phyloP scores from a whole-genome alignment of 192 early-diverging fungal species.

The Phlyctochytrium arcticum region DNA sequence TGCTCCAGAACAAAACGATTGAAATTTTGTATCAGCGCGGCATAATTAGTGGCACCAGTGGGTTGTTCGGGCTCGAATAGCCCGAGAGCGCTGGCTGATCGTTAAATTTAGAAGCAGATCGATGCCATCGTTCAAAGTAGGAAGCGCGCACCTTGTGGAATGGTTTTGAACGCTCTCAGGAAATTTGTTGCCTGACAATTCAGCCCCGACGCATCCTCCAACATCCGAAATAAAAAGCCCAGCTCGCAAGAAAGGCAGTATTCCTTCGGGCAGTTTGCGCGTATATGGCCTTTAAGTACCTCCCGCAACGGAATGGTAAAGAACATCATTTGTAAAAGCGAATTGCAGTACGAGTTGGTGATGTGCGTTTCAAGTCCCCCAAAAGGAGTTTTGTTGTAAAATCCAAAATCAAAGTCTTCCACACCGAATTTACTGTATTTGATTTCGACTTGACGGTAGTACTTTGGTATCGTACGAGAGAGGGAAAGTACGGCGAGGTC shows the following conservation, averaged over 20 bases:
- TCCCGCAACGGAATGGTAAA: slow-evolving; percentile 61
- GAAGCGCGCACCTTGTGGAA: slow-evolving; percentile 65
- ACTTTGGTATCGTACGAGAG: slow-evolving; percentile 50
- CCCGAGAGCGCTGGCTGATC: slow-evolving; percentile 70
- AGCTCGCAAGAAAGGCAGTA: slow-evolving; percentile 89
- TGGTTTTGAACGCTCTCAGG: slow-evolving; percentile 73
- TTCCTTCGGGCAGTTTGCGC: slow-evolving; percentile 59
- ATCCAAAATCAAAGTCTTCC: slow-evolving; percentile 98
- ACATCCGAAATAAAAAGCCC: slow-evolving; percentile 88
- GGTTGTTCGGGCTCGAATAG: slow-evolving; percentile 83
- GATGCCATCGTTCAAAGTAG: neutral
- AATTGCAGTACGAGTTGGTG: slow-evolving; percentile 83
- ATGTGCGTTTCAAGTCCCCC: slow-evolving; percentile 93
- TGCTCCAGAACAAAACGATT: slow-evolving; percentile 91
- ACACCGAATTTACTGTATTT: slow-evolving; percentile 92
- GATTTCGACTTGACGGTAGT: slow-evolving; percentile 77
- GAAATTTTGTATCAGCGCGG: slow-evolving; percentile 79
- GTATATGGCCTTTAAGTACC: slow-evolving; percentile 71
- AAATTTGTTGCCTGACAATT: slow-evolving; percentile 97
- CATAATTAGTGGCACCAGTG: slow-evolving; percentile 55
- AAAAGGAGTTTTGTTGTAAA: slow-evolving; percentile 84
- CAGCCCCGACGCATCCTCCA: slow-evolving; percentile 81
- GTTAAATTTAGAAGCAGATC: neutral
- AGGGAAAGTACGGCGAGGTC: neutral
- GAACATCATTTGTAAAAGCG: slow-evolving; percentile 82